phyloP scores from a whole-genome alignment of 1,284 basidiomycete species.

The Entoloma clypeatum region DNA sequence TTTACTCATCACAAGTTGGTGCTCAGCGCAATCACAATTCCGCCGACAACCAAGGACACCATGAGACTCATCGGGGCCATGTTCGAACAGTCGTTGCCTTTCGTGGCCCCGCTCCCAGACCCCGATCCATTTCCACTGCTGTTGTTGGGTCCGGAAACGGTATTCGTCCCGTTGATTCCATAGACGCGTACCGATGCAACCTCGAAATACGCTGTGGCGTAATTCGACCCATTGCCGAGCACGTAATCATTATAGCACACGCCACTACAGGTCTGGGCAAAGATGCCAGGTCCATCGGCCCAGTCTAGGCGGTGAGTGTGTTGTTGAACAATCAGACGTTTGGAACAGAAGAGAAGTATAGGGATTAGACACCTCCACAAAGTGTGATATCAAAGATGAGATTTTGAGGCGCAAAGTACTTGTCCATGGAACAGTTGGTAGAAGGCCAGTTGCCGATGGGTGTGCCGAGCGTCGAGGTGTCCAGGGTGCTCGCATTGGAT shows the following conservation, averaged over 20 bases:
- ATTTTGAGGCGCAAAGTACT: constrained; percentile 63
- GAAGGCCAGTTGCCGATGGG: constrained; percentile 69
- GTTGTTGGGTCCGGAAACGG: constrained; percentile 13
- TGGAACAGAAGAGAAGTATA: constrained; percentile 17
- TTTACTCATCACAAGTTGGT: no score
- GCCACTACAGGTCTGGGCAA: constrained; percentile 62
- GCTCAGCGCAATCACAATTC: no score
- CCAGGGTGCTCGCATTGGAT: constrained; percentile 51
- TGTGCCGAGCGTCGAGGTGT: constrained; percentile 61
- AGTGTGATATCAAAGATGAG: constrained; percentile 75
- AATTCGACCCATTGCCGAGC: constrained; percentile 60
- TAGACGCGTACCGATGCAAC: constrained; percentile 59
- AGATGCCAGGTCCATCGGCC: constrained; percentile 49
- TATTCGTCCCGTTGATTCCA: constrained; percentile 32
- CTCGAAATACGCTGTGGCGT: constrained; percentile 75
- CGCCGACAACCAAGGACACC: no score
- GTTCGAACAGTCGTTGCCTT: no score
- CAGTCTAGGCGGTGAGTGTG: constrained; percentile 30
- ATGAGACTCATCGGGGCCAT: no score
- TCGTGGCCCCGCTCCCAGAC: no score
- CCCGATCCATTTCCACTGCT: constrained; percentile 6
- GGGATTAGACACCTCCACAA: constrained; percentile 69
- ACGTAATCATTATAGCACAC: constrained; percentile 75
- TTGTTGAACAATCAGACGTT: constrained; percentile 1
- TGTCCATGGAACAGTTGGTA: constrained; percentile 52